Percentiles rank a stretch among this genome's conserved stretches.
phyloP scores from a whole-genome alignment of 805 yeast species.

The Teunomyces barrocoloradensis region DNA sequence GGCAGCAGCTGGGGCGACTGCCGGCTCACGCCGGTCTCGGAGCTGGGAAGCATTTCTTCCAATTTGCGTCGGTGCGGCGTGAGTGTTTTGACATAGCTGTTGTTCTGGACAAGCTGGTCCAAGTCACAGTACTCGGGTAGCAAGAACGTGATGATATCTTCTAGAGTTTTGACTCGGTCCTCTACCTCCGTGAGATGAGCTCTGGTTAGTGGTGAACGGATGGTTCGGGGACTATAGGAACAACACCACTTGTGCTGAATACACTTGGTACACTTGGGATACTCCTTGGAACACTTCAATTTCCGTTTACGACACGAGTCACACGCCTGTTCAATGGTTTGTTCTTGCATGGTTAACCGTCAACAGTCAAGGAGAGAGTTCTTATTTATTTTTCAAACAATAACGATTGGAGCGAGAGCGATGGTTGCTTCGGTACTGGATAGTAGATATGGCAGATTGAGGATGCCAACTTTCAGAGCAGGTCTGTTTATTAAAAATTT shows the following conservation, averaged over 20 bases:
- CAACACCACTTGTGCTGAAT: constrained; percentile 70
- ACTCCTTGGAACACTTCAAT: constrained; percentile 75
- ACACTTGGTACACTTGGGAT: constrained; percentile 77
- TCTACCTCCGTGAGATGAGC: constrained; percentile 79
- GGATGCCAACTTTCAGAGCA: no score
- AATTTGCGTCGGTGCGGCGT: background rate
- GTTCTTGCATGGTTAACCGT: background rate
- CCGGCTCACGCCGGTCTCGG: background rate
- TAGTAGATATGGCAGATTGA: no score
- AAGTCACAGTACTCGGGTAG: constrained; percentile 25
- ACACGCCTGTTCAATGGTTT: constrained; percentile 58
- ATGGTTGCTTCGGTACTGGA: no score
- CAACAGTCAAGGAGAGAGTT: no score
- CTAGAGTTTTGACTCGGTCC: constrained; percentile 33
- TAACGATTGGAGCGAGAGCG: no score
- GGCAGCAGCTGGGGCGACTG: constrained; percentile 3
- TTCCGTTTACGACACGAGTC: constrained; percentile 82
- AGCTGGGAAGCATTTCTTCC: background rate
- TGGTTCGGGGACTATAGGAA: constrained; percentile 71
- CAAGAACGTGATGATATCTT: constrained; percentile 30
- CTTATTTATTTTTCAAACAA: no score
- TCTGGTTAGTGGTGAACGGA: constrained; percentile 78
- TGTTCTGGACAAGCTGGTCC: constrained; percentile 16
- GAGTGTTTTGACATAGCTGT: constrained; percentile 13
- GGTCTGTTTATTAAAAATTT: no score